These are phyloP conservation scores for Cryptosporidium sp. DNA, from an alignment of 169 alveolate genomes.

Conservation along the genomic window DNA sequence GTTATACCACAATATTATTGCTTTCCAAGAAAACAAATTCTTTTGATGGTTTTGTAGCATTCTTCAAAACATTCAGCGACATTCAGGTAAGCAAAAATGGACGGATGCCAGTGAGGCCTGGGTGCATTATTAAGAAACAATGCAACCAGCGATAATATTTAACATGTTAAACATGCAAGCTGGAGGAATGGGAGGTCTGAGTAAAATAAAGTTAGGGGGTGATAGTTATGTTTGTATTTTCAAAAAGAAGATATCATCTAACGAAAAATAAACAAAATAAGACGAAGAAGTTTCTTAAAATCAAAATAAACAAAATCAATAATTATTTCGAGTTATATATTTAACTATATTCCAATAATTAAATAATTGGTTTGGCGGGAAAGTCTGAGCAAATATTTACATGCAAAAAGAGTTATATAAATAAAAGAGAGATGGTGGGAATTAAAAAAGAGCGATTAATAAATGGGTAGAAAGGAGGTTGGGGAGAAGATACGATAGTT, in stretches of 20 bases:
- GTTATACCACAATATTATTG: neutral
- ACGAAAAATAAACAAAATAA: too few species aligned
- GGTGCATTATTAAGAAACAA: conserved; percentile 21
- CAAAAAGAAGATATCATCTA: too few species aligned
- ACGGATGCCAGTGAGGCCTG: conserved; percentile 54
- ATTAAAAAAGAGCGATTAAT: conserved; percentile 8
- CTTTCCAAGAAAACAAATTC: conserved; percentile 1
- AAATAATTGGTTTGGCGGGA: neutral
- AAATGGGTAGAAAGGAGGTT: neutral
- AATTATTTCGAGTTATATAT: neutral
- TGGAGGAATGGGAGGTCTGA: too few species aligned
- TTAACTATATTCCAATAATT: neutral
- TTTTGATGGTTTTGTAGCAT: conserved; percentile 57
- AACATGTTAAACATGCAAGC: too few species aligned
- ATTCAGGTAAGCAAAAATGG: conserved; percentile 22
- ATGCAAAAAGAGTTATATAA: conserved; percentile 5
- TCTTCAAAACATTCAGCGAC: conserved; percentile 5
- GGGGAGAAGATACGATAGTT: neutral
- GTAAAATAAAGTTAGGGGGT: too few species aligned
- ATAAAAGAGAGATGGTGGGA: conserved; percentile 7
- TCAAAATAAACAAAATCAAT: neutral
- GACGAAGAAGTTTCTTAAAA: neutral
- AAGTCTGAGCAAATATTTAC: neutral
- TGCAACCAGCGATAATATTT: too few species aligned
- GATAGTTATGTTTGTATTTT: too few species aligned